Base-by-base conservation (phyloP, 2,329 filamentous ascomycete species). In the Calonectria multiphialidica region DNA sequence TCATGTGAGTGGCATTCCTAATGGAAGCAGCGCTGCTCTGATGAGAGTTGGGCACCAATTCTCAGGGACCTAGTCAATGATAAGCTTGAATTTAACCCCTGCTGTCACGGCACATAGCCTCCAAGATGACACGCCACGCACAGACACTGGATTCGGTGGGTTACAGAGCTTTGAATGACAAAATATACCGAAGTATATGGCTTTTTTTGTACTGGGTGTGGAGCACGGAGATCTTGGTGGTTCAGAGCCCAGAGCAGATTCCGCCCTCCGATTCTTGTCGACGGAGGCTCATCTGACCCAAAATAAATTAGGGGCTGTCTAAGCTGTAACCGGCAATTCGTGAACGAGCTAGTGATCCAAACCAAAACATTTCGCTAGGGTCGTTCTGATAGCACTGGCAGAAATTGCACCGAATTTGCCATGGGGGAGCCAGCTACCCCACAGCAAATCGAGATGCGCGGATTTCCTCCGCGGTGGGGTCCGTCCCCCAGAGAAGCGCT, bases 381-480 rank as follows among this genome's bases (percentile, higher is more conserved):
- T 40, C 13, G 53, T 21, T 59, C 30, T 18, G 35, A 57, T 40
- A 9, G 16, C 33, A 40, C 35, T 59, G 53, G 53, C 7, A 59
- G 53, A 59, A 59, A 59, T 59, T 59, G 53, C 53, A 59, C 53
- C 53, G 53, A 42, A 40, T 59, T 40, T 40, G 33, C 53, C 2
- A 40, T 59, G 12, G n/a, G 10, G 28, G 13, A 8, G 18, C 15
- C 25, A 21, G 23, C 30, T 64, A 15, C 44, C 42, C 61, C 62
- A 63, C 40, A 23, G n/a, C 30, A 33, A 25, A 35, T 49, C 30
- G 53, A 68, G 35, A 33, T 15, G 49, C 33, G 67, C 59, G 67
- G 67, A 64, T 64, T 69, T 40, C 21, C 59, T 64, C 67, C 67
- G 67, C 59, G 21, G 67, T 64, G 67, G 67, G 33, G 30, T 16